Evolutionary conservation across 2,329 filamentous ascomycete genomes (phyloP).

Genomic region (Onygenales sp.): DNA sequence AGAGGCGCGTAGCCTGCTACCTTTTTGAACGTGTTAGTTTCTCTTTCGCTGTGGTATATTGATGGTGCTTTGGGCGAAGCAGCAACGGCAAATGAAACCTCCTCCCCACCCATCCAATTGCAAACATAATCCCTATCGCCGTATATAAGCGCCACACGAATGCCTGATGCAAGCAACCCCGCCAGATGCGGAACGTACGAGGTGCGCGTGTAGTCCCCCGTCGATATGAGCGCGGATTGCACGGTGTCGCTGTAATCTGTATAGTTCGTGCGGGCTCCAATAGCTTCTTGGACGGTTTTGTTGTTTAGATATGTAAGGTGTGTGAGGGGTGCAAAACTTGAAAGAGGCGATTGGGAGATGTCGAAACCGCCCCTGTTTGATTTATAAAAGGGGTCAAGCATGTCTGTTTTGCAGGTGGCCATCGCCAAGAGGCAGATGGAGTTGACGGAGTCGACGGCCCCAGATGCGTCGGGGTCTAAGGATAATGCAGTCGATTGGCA

Average conservation of each 20-base stretch:
- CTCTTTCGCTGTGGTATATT: neutral
- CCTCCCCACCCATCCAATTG: constrained; percentile 62
- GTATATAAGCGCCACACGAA: constrained; percentile 64
- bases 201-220: constrained; percentile 54
- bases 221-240: constrained; percentile 42
- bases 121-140: constrained; percentile 50
- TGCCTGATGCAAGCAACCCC: constrained; percentile 48
- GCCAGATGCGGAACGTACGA: constrained; percentile 52
- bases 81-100: constrained; percentile 54
- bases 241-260: constrained; percentile 36
- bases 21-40: constrained; percentile 44
- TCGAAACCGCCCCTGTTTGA: constrained; percentile 48
- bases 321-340: constrained; percentile 45
- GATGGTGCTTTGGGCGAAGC: constrained; percentile 16
- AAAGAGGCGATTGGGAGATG: constrained; percentile 41
- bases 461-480: constrained; percentile 41
- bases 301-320: constrained; percentile 49
- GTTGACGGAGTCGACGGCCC: constrained; percentile 37
- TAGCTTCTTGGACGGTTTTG: constrained; percentile 44
- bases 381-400: constrained; percentile 39
- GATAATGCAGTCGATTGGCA: constrained; percentile 40
- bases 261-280: constrained; percentile 53
- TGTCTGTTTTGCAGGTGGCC: constrained; percentile 47
- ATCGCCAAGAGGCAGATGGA: constrained; percentile 36
- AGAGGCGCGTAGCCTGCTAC: constrained; percentile 64